Evolutionary conservation across 2,329 filamentous ascomycete species (phyloP), one percentile per base, ranked within the genome.

Genomic region (Colletotrichum liaoningense): DNA sequence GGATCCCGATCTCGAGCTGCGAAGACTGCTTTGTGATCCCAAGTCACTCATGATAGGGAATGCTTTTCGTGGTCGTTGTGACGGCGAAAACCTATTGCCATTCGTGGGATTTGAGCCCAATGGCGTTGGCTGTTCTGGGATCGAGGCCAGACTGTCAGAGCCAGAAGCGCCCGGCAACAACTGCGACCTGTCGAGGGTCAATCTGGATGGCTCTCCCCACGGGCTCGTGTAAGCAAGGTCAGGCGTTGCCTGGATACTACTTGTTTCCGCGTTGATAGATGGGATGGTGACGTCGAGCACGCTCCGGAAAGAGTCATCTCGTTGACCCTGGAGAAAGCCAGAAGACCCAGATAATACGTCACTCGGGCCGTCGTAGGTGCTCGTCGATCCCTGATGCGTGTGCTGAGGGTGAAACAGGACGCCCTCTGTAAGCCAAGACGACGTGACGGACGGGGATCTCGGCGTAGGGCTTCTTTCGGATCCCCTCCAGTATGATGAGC

Each of bases 201-300:
- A 24, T 28, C 71, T 71, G 14, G 71, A 73, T 19, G 71, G 71
- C n/a, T 73, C 71, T 38, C 67, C 56, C 71, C 71, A 69, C 19
- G 68, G 65, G 42, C 60, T 72, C 35, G 46, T 66, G 71, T 78
- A 78, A 16, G 77, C 75, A 16, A 74, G 72, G 1, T 77, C 77
- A 4, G 78, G 76, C 3, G 76, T 78, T n/a, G 69, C 76, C 52
- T 77, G 76, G 22, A 79, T 75, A 38, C 77, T 79, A 42, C 63
- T 67, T 22, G 55, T 33, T 38, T 72, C 62, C 9, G 75, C 67
- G 16, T 69, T 56, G 26, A 78, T 66, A 6, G 77, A 74, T 4
- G 79, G 80, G 11, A 82, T 78, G 49, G 76, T 77, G 64, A 79
- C 75, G 33, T 82, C 78, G n/a, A 82, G 62, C 8, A 68, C 76